These are phyloP conservation scores for Saccharomyces hybrid DNA, from an alignment of 1,139 yeast species.

Conservation along the genomic window DNA sequence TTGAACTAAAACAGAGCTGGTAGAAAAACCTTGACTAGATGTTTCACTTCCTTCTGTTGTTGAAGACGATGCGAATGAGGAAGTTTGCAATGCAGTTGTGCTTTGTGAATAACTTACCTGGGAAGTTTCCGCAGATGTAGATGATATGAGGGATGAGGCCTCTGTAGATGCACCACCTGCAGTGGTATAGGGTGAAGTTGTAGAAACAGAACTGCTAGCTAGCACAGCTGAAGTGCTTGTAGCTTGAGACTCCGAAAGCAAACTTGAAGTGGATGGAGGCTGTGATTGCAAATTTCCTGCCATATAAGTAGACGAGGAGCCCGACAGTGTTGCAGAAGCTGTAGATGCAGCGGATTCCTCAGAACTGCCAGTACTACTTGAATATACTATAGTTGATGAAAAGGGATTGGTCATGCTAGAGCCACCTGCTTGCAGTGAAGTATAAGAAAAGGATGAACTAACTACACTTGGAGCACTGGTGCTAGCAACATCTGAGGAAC, in stretches of 20 bases:
- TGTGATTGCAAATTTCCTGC: background rate
- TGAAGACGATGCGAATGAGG: conserved; percentile 13
- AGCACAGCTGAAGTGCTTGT: background rate
- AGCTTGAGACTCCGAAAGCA: background rate
- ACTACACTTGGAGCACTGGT: background rate
- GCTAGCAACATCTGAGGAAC: background rate
- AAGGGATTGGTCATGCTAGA: background rate
- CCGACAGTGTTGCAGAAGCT: background rate
- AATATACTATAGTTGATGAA: background rate
- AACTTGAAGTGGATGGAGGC: background rate
- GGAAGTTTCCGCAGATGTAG: background rate
- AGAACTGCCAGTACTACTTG: background rate
- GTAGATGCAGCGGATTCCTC: background rate
- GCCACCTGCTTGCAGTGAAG: background rate
- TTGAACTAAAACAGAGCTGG: background rate
- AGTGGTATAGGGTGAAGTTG: conserved; percentile 6
- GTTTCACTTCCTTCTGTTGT: background rate
- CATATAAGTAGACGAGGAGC: background rate
- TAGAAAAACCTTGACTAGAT: background rate
- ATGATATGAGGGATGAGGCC: conserved; percentile 3
- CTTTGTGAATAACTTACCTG: background rate
- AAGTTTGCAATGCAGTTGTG: background rate
- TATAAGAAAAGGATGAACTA: background rate
- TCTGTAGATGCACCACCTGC: conserved; percentile 2
- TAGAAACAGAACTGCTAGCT: background rate